phyloP scores from a whole-genome alignment of 495 filamentous ascomycete genomes.

The Parmelia sp. region DNA sequence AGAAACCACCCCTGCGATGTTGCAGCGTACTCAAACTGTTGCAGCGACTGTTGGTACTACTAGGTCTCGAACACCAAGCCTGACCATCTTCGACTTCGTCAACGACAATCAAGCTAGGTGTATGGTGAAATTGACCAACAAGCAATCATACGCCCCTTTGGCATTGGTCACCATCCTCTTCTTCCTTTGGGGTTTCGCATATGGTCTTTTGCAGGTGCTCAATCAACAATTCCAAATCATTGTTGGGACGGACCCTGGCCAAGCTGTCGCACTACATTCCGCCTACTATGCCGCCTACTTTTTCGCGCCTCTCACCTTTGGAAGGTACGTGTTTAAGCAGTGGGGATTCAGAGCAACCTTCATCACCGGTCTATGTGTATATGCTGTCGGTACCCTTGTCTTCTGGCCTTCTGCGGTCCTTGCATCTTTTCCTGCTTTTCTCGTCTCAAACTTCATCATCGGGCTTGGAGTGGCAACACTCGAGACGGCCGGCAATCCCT shows the following conservation, averaged over 20 bases:
- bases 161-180: constrained; percentile 67
- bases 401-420: constrained; percentile 70
- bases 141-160: constrained; percentile 50
- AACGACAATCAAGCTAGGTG: constrained; percentile 71
- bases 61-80: constrained; percentile 31
- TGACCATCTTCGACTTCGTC: constrained; percentile 72
- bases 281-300: constrained; percentile 61
- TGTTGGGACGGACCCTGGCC: constrained; percentile 40
- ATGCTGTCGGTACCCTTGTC: constrained; percentile 57
- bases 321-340: constrained; percentile 49
- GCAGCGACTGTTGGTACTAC: constrained; percentile 12
- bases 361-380: constrained; percentile 57
- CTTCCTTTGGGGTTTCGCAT: constrained; percentile 84
- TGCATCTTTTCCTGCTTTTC: constrained; percentile 58
- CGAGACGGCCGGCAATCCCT: constrained; percentile 62
- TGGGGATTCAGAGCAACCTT: constrained; percentile 66
- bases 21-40: constrained; percentile 15
- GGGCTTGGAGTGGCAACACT: constrained; percentile 58
- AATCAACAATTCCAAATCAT: constrained; percentile 55
- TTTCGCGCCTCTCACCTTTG: constrained; percentile 52
- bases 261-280: constrained; percentile 54
- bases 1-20: constrained; percentile 29
- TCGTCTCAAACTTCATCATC: constrained; percentile 61
- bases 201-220: constrained; percentile 71
- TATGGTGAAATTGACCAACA: constrained; percentile 60